Evolutionary conservation across 371 early-diverging fungal genomes (phyloP), one percentile per base, ranked within the genome.

Genomic region (Saksenaea vasiformis): DNA sequence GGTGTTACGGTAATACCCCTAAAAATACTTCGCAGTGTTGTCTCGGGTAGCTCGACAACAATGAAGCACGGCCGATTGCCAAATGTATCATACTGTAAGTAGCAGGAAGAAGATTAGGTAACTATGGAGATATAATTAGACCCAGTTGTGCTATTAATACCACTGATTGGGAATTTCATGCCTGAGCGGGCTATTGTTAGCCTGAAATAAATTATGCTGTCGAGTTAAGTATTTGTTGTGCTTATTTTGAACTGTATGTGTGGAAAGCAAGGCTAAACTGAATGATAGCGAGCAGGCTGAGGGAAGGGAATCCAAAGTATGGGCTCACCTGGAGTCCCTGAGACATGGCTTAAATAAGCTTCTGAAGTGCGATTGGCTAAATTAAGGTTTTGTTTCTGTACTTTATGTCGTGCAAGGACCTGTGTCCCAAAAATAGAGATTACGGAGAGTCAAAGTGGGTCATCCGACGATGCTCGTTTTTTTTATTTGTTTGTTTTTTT

Each of bases 341-440:
- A 47, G 51, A 47, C 22, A 47, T 3, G 10, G 22, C 22, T 47
- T 22, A 17, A 47, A 47, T 47, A 47, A 47, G 51, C 51, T 47
- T 47, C 22, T 22, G 22, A 19, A 10, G 22, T 11, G 11, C 9
- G 51, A 47, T 47, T 47, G 51, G 51, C 17, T 47, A 11, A 22
- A 47, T 47, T 47, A 47, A 47, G 51, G 51, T 47, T 47, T 47
- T 22, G 51, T 47, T 47, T 47, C 51, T 47, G 51, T 47, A 47
- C 11, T 47, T 17, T 22, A 47, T 47, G 51, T 47, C 24, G 51
- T 47, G 51, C 51, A 22, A 47, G 17, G 51, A 47, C 51, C 10
- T 47, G 51, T 47, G 51, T 47, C 51, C 51, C 51, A 47, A 47
- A 47, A 47, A 47, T 47, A 47, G 51, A 47, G 51, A 22, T 47